Evolutionary conservation across 2,329 filamentous ascomycete species (phyloP), one percentile per base, ranked within the genome.

Genomic region (Aspergillus puulaauensis): DNA sequence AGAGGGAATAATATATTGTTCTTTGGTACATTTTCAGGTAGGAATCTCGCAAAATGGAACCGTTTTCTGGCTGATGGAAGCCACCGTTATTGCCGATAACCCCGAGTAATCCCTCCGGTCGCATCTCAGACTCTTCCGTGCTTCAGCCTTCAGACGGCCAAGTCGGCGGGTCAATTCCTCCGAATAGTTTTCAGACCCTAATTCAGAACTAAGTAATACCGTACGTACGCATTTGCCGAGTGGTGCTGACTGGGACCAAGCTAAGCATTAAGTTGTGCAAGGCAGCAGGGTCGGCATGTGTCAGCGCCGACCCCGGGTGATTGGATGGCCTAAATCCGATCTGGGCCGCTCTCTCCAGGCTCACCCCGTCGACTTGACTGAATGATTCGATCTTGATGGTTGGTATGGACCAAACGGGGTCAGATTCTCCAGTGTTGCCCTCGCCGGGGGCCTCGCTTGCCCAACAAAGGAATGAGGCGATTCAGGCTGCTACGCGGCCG

Each of bases 371-470:
- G 35, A n/a, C 12, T 48, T 33, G 35, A 47, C 48, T 14, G 46
- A 37, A 52, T 59, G 44, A 50, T 49, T 37, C 57, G 54, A 48
- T 45, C 31, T 49, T 60, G 46, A 52, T 57, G 52, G 44, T 62
- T 66, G 69, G 69, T 59, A 77, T 76, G 75, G 74, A 77, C 63
- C 64, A 70, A 59, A 70, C 69, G 68, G 71, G 68, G 61, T 62
- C 69, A 45, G 66, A 58, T 65, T 62, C 66, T 58, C 63, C 68
- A 54, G 66, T 63, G 56, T 54, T 64, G 50, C 64, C 69, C 52
- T 70, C 70, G 57, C 64, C 73, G 52, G 67, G 64, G 56, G 73
- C 76, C 54, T 60, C 74, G 55, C 70, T 76, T 57, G 60, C 71
- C 21, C 73, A 73, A 58, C 73, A 73, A 54, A 73, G 60, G 55